Evolutionary conservation across 768 basidiomycete genomes (phyloP), one percentile per base, ranked within the genome.

Genomic region (Mycena venus): DNA sequence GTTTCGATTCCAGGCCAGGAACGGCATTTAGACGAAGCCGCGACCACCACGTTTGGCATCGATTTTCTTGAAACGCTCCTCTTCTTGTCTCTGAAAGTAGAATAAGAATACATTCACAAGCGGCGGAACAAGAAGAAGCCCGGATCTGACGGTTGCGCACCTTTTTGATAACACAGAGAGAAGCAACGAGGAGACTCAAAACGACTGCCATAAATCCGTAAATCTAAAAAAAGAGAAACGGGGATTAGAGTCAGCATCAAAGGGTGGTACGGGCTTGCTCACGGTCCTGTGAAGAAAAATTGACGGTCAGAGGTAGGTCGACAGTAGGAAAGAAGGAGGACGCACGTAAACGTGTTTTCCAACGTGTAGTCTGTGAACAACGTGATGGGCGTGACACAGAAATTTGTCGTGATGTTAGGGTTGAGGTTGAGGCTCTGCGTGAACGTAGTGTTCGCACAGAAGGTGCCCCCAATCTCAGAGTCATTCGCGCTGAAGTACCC

Each of bases 171-270:
- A 97, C 90, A 84, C 96, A 98, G 68, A 95, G 87, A 27, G 95
- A 93, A 9, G 95, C 91, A 59, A 98, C 86, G 80, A 96, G 90
- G 74, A 97, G 86, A 72, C 89, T 88, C 47, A 94, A 83, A 66
- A 96, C 87, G 77, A 96, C 88, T 10, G 93, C 92, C 90, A 95
- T 95, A 83, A 91, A 97, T 47, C 95, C 96, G 82, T 96, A 97
- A 36, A 93, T 88, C 88, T 90, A 81, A 51, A 70, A 55, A n/a
- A n/a, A n/a, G n/a, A n/a, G 63, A 71, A 11, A n/a, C 38, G 61
- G 23, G 36, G 19, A 29, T 51, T n/a, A 47, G 53, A 19, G 40
- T 27, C 44, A 56, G 10, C 15, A 4, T 12, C 23, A 25, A 53
- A 53, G 17, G 11, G 47, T 19, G 27, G 40, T 14, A 65, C 17